Evolutionary conservation across 768 basidiomycete species (phyloP).

Genomic region (Mycena vulgaris): DNA sequence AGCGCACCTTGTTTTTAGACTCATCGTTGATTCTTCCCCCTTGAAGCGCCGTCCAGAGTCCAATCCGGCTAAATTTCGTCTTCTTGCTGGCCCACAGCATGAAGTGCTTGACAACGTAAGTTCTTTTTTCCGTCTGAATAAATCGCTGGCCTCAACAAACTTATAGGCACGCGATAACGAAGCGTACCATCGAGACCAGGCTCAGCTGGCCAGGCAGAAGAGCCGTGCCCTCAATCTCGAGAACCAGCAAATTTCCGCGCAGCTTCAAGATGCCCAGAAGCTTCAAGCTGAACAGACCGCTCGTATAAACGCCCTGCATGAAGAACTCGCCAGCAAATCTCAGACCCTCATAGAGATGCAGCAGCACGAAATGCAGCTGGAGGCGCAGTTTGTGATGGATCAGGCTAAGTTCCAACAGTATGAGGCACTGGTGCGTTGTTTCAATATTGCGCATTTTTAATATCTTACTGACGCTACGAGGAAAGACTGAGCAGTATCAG

Average conservation of each 20-base stretch:
- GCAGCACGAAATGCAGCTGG: slow-evolving; percentile 21
- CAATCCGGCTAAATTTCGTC: slow-evolving; percentile 8
- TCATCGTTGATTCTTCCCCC: slow-evolving; percentile 10
- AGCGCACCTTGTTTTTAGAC: background rate
- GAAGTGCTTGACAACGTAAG: slow-evolving; percentile 5
- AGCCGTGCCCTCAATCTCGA: background rate
- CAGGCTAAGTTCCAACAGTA: slow-evolving; percentile 18
- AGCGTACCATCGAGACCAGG: slow-evolving; percentile 19
- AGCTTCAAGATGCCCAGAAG: slow-evolving; percentile 17
- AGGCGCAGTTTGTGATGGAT: slow-evolving; percentile 22
- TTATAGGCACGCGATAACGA: slow-evolving; percentile 8
- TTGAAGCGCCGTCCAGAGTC: slow-evolving; percentile 11
- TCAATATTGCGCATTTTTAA: background rate
- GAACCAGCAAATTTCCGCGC: slow-evolving; percentile 8
- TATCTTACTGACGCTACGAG: slow-evolving; percentile 16
- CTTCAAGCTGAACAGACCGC: background rate
- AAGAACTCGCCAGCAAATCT: slow-evolving; percentile 6
- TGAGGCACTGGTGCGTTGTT: slow-evolving; percentile 19
- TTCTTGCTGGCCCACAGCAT: slow-evolving; percentile 11
- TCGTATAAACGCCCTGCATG: background rate
- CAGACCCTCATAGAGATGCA: slow-evolving; percentile 10
- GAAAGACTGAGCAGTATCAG: background rate
- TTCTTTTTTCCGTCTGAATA: slow-evolving; percentile 4
- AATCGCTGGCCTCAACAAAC: background rate
- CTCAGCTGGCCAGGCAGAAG: slow-evolving; percentile 4